Percentiles rank a stretch among this genome's conserved stretches.
Conservation (phyloP, 2,329 filamentous ascomycete genomes). For the Leptosphaerulina australis region DNA sequence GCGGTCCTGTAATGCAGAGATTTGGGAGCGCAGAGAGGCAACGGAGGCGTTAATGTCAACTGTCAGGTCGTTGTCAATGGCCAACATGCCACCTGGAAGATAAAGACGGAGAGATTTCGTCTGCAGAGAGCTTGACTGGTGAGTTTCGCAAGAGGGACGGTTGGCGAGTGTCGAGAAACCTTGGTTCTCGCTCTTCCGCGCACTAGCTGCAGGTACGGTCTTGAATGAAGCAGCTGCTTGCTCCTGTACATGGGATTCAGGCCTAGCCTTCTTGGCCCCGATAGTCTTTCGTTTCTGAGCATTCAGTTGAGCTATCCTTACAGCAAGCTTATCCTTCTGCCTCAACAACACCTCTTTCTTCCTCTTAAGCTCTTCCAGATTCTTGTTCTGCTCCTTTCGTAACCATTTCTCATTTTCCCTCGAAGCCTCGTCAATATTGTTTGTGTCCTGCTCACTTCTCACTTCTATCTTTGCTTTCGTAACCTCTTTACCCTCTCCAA, state of each 20-base stretch:
- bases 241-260: neutral
- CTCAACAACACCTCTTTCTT: slow-evolving; percentile 5
- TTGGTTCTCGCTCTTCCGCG: neutral
- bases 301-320: neutral
- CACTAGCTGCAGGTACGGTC: neutral
- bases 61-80: slow-evolving; percentile 29
- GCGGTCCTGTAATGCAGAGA: slow-evolving; percentile 26
- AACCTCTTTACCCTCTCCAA: neutral
- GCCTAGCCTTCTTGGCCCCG: neutral
- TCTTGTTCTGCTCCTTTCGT: neutral
- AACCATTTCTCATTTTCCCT: too few species aligned
- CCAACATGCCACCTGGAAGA: slow-evolving; percentile 14
- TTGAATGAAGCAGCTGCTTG: neutral
- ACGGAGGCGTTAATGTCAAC: slow-evolving; percentile 24
- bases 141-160: neutral
- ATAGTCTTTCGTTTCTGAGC: neutral
- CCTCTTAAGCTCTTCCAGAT: neutral
- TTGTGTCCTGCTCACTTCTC: neutral
- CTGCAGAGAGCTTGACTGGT: neutral
- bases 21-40: slow-evolving; percentile 27
- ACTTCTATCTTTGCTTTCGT: neutral
- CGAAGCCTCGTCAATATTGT: too few species aligned
- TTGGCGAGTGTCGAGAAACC: too few species aligned
- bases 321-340: neutral
- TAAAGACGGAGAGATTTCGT: slow-evolving; percentile 20